Evolutionary conservation across 495 filamentous ascomycete species (phyloP), one percentile per base, ranked within the genome.

Genomic region (Aspergillus indologenus): DNA sequence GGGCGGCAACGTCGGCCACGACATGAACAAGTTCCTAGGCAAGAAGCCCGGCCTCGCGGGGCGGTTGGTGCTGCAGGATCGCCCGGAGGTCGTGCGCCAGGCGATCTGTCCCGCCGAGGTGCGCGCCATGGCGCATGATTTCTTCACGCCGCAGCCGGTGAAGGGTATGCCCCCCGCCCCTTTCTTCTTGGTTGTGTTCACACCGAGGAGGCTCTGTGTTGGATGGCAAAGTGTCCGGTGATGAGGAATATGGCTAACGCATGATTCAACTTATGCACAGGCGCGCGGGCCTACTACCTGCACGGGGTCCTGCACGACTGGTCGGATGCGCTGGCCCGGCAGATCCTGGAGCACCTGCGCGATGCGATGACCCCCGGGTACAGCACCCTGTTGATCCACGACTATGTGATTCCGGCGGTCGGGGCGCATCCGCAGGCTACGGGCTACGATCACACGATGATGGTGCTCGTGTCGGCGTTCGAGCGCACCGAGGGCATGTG

Each of bases 1-100:
- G 5, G 80, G 75, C 23, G 83, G 81, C 9, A 71, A 71, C 18
- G 45, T 66, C 0, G 83, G 83, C 1, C 76, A 83, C 42, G 78
- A 85, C 51, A 59, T 83, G 0, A 44, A 57, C 4, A 61, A 54
- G 2, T 78, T 85, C 55, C 61, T 53, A 4, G 26, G 53, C 1
- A 62, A 69, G 26, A 64, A 71, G 31, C 77, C 78, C 0, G 43
- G 66, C 5, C 40, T 75, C 0, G 68, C 68, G 0, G 80, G 79
- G 1, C 62, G 63, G 7, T 61, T 85, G 1, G 62, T 85, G 17
- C 54, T 84, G 4, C 75, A 85, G 64, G 82, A 84, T 52, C 67
- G 80, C 0, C 71, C 76, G 0, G 17, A n/a, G 2, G 47, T 50
- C 14, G 23, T 50, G 34, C 5, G 12, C 5, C 56, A 64, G 0